Base-by-base conservation (phyloP, 2,329 filamentous ascomycete genomes). In the Botrytis fragariae region DNA sequence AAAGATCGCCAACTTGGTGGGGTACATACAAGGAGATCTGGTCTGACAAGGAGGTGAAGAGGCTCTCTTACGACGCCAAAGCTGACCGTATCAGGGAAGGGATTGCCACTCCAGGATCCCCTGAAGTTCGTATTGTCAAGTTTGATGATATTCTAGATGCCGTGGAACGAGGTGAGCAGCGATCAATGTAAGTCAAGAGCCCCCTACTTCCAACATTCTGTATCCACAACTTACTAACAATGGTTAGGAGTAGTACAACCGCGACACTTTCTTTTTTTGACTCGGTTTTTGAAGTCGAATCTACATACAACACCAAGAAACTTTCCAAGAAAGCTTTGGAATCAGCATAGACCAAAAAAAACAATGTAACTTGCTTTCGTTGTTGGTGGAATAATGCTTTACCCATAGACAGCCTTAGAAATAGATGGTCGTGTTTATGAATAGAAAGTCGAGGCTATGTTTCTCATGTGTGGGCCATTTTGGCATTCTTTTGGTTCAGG, bases 11-110 rank as follows among this genome's bases (percentile, higher is more conserved):
- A 18, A 69, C 71, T 9, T 72, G 71, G 71, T 72, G 51, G 71
- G 63, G 71, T 18, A 61, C 61, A 37, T 60, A 39, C 42, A 72
- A 72, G 20, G 63, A 72, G 51, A 72, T 72, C 2, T 72, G 71
- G 71, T 72, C 71, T 12, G 54, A 72, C 39, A 29, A 16, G 25
- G 63, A 72, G 51, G 29, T 72, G 29, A 39, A 45, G 22, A 51
- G 8, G 18, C 42, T 69, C 1, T 61, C 45, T 25, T 20, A 10
- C 7, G 7, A 14, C 10, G 51, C 59, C 51, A 69, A 68, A 39
- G 37, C 62, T 60, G n/a, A 57, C 9, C n/a, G n/a, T 37, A 69
- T n/a, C 39, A 48, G 42, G 2, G 20, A 45, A 12, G 16, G 59
- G 4, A 9, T 16, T 22, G 22, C 22, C 12, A 32, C 5, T 7